Conservation (phyloP, 345 rosid species). For the Eutrema heterophyllum region DNA sequence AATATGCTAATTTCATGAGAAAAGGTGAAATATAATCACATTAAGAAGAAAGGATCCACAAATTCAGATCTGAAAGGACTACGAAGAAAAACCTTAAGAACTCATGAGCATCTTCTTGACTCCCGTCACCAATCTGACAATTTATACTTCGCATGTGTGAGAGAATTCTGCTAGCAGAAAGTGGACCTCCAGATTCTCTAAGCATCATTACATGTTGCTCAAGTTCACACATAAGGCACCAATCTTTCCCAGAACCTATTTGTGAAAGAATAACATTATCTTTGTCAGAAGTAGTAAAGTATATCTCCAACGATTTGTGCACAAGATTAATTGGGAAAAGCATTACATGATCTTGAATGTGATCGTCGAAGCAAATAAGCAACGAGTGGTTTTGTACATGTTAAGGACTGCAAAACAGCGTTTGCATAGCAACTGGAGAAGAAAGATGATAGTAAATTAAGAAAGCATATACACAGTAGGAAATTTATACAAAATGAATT, state of each 20-base stretch:
- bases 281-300: not conserved
- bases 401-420: constrained; percentile 78
- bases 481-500: not conserved
- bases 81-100: constrained; percentile 56
- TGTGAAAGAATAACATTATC: not conserved
- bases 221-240: constrained; percentile 91
- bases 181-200: constrained; percentile 61
- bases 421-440: constrained; percentile 79
- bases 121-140: constrained; percentile 76
- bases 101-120: constrained; percentile 92
- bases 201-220: constrained; percentile 77
- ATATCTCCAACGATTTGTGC: not conserved
- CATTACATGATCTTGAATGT: constrained; percentile 77
- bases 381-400: constrained; percentile 75
- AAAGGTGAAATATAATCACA: not conserved
- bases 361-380: constrained; percentile 61
- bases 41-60: not conserved
- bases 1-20: constrained; percentile 7
- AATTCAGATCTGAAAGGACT: constrained; percentile 9
- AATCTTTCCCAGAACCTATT: constrained; percentile 60
- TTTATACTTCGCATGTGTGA: constrained; percentile 57
- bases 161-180: constrained; percentile 66
- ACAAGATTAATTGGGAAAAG: not conserved
- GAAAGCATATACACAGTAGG: not conserved
- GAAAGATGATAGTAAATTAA: not conserved